phyloP scores from a whole-genome alignment of 1,284 basidiomycete genomes.

The Trichosporon coremiiforme region DNA sequence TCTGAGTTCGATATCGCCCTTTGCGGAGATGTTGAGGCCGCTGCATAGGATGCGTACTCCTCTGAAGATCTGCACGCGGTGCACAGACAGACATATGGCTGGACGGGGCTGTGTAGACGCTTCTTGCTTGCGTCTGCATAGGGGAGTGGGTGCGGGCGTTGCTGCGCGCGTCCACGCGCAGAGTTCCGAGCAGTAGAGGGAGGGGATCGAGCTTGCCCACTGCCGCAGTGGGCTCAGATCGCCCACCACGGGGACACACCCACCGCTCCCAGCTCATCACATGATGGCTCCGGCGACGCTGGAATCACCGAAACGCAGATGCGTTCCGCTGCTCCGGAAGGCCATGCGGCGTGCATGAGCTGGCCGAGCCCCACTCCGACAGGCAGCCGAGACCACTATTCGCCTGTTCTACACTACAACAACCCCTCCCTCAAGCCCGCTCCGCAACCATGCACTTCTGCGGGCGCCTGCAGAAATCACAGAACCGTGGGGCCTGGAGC shows the following conservation, averaged over 20 bases:
- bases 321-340: not conserved
- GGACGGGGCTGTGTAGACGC: not conserved
- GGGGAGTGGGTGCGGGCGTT: slow-evolving; percentile 1
- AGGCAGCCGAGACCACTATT: not conserved
- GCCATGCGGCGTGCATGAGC: not conserved
- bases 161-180: not conserved
- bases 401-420: not conserved
- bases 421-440: not conserved
- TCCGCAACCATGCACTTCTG: not conserved
- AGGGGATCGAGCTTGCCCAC: not conserved
- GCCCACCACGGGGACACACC: slow-evolving; percentile 2
- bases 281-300: not conserved
- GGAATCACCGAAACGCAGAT: not conserved
- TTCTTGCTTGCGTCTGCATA: not conserved
- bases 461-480: not conserved
- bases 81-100: not conserved
- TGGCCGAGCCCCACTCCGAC: not conserved
- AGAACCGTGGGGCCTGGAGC: not conserved
- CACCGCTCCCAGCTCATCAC: not conserved
- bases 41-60: not conserved
- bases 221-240: not conserved
- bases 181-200: too few relatives aligned
- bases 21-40: not conserved
- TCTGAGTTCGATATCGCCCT: not conserved
- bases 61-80: slow-evolving; percentile 4